Base-by-base conservation (phyloP, 805 yeast genomes). In the Ogataea sp. region DNA sequence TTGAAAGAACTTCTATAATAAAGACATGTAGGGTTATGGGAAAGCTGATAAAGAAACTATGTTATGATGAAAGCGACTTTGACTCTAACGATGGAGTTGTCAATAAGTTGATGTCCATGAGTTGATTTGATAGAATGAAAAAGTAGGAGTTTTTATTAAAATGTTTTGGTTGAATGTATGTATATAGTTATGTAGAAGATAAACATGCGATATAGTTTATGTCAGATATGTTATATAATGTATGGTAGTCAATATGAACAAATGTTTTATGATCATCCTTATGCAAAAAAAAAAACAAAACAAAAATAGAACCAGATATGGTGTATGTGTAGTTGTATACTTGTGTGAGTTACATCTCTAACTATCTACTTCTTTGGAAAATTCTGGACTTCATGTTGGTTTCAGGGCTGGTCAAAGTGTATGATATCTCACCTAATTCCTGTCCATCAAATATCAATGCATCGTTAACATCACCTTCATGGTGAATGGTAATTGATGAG, bases 401-500 rank as follows among this genome's bases (percentile, higher is more conserved):
- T 37, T 62, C 63, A 28, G 63, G 56, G 35, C 46, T 44, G 1
- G 76, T 71, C 58, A 74, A 65, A 1, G 80, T 71, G 46, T 77
- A 77, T 1, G 75, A 68, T n/a, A 77, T 73, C 47, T 74, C 74
- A 10, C 80, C 73, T 37, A 73, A 51, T 36, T 69, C 74, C 2
- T 59, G 56, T 21, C 64, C 67, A 29, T 57, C 76, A 47, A 74
- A 78, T 4, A 69, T 58, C 55, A 72, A 64, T 4, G 71, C 62
- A 33, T 72, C 66, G 24, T 65, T 70, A 35, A 63, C 69, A 32
- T 66, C 68, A 34, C 78, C 86, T 42, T 76, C 80, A 55, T 86
- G 88, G 50, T 84, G 83, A 50, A 88, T 67, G 6, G 95, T 86
- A 58, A 88, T 83, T 0, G 96, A 87, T 53, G 80, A 84, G 62